Base-by-base conservation (phyloP, 345 rosid genomes). In the Salix purpurea region DNA sequence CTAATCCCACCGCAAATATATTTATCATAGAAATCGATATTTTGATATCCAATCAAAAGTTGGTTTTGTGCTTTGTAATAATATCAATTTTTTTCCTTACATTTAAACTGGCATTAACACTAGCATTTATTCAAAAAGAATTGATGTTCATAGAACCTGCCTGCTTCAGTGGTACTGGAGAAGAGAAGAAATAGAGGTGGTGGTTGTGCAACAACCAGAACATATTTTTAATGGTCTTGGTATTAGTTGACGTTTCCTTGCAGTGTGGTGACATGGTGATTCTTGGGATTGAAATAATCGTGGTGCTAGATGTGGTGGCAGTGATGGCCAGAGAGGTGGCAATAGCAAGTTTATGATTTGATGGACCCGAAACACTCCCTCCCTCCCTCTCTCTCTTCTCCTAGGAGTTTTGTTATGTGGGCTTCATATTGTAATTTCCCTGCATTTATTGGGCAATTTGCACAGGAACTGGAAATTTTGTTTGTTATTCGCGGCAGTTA, bases 371-470 rank as follows among this genome's bases (percentile, higher is more conserved):
- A 56, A 56, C 23, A 56, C 23, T 56, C 2, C 1, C 61, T 56
- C 5, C n/a, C 11, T 37, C 40, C 2, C 40, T 15, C 5, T 0
- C 18, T 15, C 8, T 21, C 23, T n/a, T 1, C 10, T 7, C n/a
- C 62, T n/a, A 56, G 13, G 4, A 62, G 16, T 28, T 60, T 58
- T 30, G 28, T 24, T 67, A 34, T 44, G 76, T 48, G 61, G 61
- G 19, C 16, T n/a, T 21, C 60, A 28, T 40, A 60, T 24, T n/a
- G 15, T 69, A 36, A 54, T 32, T 34, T 80, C 40, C 18, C 15
- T 79, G 58, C 68, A 39, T 73, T 74, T 15, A 54, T 68, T 60
- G 52, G 39, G 72, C 37, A 60, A 16, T 62, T 50, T n/a, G 34
- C 69, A 24, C 37, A 73, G 13, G 46, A 7, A 61, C 67, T 9